Percentiles rank a stretch among this genome's conserved stretches.
Evolutionary conservation across 805 yeast genomes (phyloP).

Genomic region (Danielia oregonensis): DNA sequence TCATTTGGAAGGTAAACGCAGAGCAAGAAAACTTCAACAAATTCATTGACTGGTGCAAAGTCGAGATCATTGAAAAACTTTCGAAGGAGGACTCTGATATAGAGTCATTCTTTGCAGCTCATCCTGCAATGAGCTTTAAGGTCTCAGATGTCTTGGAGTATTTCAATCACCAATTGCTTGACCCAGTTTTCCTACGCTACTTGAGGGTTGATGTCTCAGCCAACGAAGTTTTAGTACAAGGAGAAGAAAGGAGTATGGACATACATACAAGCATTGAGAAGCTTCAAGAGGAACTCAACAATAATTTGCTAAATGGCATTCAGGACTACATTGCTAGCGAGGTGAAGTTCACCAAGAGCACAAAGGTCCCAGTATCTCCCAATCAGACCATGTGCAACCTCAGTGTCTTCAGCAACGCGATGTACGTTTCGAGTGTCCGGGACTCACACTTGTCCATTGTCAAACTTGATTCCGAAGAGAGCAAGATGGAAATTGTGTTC

Average conservation of each 20-base stretch:
- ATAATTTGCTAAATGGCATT: constrained; percentile 22
- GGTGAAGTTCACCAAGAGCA: constrained; percentile 12
- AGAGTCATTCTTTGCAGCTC: constrained; percentile 10
- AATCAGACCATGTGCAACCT: constrained; percentile 3
- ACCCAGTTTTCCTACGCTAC: constrained; percentile 8
- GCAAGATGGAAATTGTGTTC: constrained; percentile 5
- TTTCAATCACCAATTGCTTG: constrained; percentile 8
- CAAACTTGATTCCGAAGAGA: not conserved
- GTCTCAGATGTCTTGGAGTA: constrained; percentile 14
- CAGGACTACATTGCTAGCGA: constrained; percentile 23
- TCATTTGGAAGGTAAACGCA: constrained; percentile 42
- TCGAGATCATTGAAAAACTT: constrained; percentile 33
- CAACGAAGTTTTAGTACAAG: constrained; percentile 7
- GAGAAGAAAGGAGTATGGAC: not conserved
- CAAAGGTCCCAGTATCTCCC: constrained; percentile 8
- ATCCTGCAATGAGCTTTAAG: constrained; percentile 13
- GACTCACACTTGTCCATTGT: constrained; percentile 3
- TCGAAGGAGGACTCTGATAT: constrained; percentile 34
- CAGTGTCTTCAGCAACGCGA: not conserved
- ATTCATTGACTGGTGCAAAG: constrained; percentile 43
- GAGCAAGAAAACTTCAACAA: constrained; percentile 45
- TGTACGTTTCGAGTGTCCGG: constrained; percentile 5
- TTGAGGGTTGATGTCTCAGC: constrained; percentile 4
- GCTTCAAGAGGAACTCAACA: constrained; percentile 4
- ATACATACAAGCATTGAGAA: constrained; percentile 1